Base-by-base conservation (phyloP, 768 basidiomycete species). In the Dioszegia hungarica region DNA sequence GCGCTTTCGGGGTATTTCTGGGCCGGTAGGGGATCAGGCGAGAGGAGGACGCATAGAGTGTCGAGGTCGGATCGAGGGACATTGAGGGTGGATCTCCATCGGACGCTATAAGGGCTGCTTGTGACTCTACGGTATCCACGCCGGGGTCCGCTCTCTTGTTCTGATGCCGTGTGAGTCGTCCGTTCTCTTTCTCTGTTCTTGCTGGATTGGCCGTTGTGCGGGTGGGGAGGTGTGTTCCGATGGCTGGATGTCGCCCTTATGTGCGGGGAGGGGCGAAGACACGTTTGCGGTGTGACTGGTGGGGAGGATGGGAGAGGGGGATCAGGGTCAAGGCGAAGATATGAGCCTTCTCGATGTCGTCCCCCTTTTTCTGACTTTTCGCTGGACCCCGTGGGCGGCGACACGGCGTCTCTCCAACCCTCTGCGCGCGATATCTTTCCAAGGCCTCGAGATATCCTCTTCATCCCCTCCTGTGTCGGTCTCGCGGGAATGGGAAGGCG, bases 251-350 rank as follows among this genome's bases (percentile, higher is more conserved):
- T 43, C 31, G 40, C 43, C 46, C 22, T 3, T 44, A 20, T 19
- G 47, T 8, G 47, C 20, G 47, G 20, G 34, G 22, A 20, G 6
- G 6, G 47, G n/a, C n/a, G n/a, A n/a, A n/a, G n/a, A n/a, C n/a
- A n/a, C n/a, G n/a, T 36, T 14, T 20, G 47, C 10, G 8, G 17
- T 28, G 29, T 29, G n/a, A 15, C 6, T 34, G 47, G 5, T 34
- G 31, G 27, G 17, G 31, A 24, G 14, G 49, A 15, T 6, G 22
- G 2, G 33, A 28, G 34, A 49, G 5, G 25, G 36, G 49, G 20
- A 27, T 38, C 10, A 43, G 24, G 24, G 19, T 34, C 57, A 29
- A 51, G 65, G 62, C 65, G 65, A 67, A 67, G 65, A 67, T 67
- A 67, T 54, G 65, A 67, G 65, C 62, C 59, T 47, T 49, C 47